A percentile compares a stretch with the other conserved stretches of the same genome.
Evolutionary conservation across 176 grass and related monocot genomes (phyloP).

Genomic region (Oryza officinalis): DNA sequence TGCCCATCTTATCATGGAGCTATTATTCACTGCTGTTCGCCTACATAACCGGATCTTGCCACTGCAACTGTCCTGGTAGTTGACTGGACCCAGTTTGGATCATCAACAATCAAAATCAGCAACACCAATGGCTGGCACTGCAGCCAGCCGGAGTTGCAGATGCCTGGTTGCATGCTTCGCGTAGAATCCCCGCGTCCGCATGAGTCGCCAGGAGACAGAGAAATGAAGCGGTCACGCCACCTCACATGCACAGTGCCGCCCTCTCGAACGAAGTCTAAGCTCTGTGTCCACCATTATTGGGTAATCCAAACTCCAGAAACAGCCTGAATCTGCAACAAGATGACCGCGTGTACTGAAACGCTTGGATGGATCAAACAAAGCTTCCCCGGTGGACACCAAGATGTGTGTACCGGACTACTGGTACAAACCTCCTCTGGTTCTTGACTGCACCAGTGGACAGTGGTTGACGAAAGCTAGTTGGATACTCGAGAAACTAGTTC

Average conservation of each 20-base stretch:
- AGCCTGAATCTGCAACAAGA: background rate
- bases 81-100: constrained; percentile 25
- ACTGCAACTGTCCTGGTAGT: background rate
- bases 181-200: constrained; percentile 9
- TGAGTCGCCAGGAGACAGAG: constrained; percentile 9
- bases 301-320: background rate
- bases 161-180: constrained; percentile 3
- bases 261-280: background rate
- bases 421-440: constrained; percentile 6
- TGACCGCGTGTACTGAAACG: background rate
- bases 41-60: constrained; percentile 42
- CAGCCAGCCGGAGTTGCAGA: background rate
- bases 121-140: background rate
- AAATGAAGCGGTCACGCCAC: background rate
- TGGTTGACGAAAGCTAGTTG: background rate
- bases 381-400: background rate
- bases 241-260: constrained; percentile 31
- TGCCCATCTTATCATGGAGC: background rate
- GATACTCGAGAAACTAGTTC: background rate
- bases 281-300: background rate
- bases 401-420: background rate
- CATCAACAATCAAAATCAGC: background rate
- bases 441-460: background rate
- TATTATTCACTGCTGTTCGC: background rate
- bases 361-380: background rate